Percentiles rank a stretch among this genome's conserved stretches.
Conservation (phyloP, 495 filamentous ascomycete species). For the Acidiella bohemica region DNA sequence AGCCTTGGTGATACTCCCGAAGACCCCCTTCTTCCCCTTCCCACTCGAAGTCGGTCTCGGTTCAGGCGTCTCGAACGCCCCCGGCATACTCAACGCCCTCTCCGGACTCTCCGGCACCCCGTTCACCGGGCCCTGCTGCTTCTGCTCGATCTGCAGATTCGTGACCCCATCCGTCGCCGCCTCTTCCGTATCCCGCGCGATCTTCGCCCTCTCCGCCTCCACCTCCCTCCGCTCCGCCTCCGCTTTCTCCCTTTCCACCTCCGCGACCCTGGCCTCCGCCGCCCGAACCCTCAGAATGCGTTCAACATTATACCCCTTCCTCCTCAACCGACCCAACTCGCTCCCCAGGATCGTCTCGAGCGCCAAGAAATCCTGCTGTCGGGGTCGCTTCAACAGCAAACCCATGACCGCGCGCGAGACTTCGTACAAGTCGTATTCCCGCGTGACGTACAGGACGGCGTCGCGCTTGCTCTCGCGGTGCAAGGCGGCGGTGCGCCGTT, state of each 20-base stretch:
- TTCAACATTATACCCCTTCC: slow-evolving; percentile 86
- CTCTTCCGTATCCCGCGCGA: not conserved
- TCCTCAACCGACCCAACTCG: slow-evolving; percentile 62
- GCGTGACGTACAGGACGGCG: slow-evolving; percentile 46
- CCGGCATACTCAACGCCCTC: slow-evolving; percentile 13
- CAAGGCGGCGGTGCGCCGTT: slow-evolving; percentile 56
- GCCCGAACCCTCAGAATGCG: slow-evolving; percentile 76
- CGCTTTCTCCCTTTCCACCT: slow-evolving; percentile 63
- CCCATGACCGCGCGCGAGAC: slow-evolving; percentile 72
- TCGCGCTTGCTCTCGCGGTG: slow-evolving; percentile 36
- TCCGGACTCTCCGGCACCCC: slow-evolving; percentile 9
- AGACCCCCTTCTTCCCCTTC: slow-evolving; percentile 12
- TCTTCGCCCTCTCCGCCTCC: slow-evolving; percentile 28
- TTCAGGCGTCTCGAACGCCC: slow-evolving; percentile 16
- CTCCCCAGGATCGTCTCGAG: slow-evolving; percentile 76
- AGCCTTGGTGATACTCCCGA: slow-evolving; percentile 14
- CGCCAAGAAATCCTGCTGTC: slow-evolving; percentile 69
- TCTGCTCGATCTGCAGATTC: slow-evolving; percentile 34
- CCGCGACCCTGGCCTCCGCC: slow-evolving; percentile 70
- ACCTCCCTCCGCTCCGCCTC: slow-evolving; percentile 61
- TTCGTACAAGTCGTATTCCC: slow-evolving; percentile 66
- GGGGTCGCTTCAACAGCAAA: slow-evolving; percentile 67
- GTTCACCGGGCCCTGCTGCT: slow-evolving; percentile 8
- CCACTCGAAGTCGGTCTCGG: slow-evolving; percentile 6
- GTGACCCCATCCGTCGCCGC: not conserved